These are phyloP conservation scores for Mycena pura DNA, from an alignment of 768 basidiomycete species.

Conservation along the genomic window DNA sequence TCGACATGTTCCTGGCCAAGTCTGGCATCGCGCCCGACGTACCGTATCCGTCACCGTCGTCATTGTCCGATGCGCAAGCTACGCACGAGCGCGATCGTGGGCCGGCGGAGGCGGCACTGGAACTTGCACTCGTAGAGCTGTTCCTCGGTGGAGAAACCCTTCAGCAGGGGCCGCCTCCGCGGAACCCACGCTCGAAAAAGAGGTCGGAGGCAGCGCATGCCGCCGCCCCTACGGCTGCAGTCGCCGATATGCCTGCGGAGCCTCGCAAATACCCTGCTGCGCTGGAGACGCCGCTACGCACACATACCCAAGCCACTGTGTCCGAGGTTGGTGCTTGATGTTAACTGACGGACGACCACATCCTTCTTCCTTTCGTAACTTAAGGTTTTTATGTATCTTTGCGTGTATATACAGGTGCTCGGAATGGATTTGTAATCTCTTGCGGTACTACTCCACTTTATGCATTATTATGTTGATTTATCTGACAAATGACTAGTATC, in stretches of 20 bases:
- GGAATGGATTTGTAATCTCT: conserved; percentile 13
- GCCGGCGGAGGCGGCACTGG: conserved; percentile 38
- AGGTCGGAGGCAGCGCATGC: conserved; percentile 9
- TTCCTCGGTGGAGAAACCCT: conserved; percentile 39
- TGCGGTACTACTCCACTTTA: too few relatives aligned
- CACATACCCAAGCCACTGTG: conserved; percentile 10
- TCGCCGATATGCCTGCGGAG: neutral
- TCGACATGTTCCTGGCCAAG: conserved; percentile 81
- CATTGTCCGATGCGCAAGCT: conserved; percentile 39
- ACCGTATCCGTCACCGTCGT: conserved; percentile 43
- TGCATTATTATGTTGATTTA: too few relatives aligned
- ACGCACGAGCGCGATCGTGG: conserved; percentile 16
- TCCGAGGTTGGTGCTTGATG: conserved; percentile 9
- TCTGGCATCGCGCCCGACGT: conserved; percentile 49
- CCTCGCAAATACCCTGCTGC: conserved; percentile 7
- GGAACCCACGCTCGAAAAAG: conserved; percentile 21
- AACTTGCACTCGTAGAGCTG: conserved; percentile 59
- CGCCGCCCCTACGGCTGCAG: neutral
- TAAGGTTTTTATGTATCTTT: conserved; percentile 19
- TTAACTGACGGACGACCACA: neutral
- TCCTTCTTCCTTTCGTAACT: conserved; percentile 5
- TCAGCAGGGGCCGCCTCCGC: neutral
- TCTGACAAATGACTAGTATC: neutral
- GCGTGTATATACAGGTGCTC: conserved; percentile 10
- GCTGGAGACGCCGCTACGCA: conserved; percentile 1